These are phyloP conservation scores for Gigaspora rosea DNA, from an alignment of 192 early-diverging fungal genomes.

Conservation along the genomic window DNA sequence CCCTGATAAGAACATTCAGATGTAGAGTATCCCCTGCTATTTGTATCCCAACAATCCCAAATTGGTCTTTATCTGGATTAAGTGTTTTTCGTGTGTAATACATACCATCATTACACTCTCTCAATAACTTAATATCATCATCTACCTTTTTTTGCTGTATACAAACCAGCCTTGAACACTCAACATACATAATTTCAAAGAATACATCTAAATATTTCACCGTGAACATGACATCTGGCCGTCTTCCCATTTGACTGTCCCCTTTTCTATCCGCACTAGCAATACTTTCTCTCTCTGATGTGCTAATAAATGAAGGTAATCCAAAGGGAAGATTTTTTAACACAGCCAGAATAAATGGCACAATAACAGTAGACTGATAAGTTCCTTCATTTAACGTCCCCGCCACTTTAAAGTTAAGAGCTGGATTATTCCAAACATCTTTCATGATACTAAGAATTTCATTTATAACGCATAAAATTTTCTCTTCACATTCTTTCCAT, in stretches of 20 bases:
- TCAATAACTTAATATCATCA: constrained; percentile 13
- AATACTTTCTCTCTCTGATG: constrained; percentile 7
- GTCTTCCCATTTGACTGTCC: not conserved
- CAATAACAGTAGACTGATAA: constrained; percentile 16
- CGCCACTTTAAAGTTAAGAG: not conserved
- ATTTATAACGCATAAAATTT: not conserved
- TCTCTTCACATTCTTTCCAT: constrained; percentile 19
- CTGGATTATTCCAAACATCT: constrained; percentile 9
- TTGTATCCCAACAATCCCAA: constrained; percentile 12
- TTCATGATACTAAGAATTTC: not conserved
- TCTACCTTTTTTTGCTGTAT: not conserved
- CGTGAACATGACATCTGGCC: constrained; percentile 3
- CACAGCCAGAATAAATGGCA: not conserved
- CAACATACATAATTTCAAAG: constrained; percentile 8
- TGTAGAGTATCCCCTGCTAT: constrained; percentile 7
- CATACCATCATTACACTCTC: constrained; percentile 10
- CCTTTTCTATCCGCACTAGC: constrained; percentile 15
- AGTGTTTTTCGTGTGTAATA: not conserved
- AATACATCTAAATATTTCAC: not conserved
- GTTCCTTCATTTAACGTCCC: constrained; percentile 5
- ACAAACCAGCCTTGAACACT: constrained; percentile 11
- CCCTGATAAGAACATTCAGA: constrained; percentile 25
- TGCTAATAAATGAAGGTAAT: constrained; percentile 11
- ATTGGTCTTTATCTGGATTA: constrained; percentile 13
- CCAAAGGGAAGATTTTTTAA: constrained; percentile 4